These are phyloP conservation scores for Rhodosporidiobolus sp. DNA, from an alignment of 768 basidiomycete genomes.

Conservation along the genomic window DNA sequence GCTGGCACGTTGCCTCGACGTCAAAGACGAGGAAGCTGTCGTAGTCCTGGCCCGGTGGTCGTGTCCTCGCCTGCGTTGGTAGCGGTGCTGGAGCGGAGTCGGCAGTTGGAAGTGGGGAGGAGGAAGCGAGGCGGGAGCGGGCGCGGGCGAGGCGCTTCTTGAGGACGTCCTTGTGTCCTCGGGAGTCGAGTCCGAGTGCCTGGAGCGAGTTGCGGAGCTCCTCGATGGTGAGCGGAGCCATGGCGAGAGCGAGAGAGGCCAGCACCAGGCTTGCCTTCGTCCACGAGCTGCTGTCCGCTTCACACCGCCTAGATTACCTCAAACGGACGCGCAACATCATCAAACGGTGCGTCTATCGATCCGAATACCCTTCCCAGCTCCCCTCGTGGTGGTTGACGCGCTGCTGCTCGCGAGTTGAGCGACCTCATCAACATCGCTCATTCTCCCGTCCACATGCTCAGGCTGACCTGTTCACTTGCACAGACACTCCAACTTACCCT, in stretches of 20 bases:
- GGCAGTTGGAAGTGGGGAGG: not conserved
- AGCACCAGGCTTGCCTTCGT: no score
- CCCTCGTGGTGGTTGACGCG: not conserved
- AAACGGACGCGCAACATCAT: not conserved
- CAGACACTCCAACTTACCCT: not conserved
- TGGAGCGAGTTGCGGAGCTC: slow-evolving; percentile 46
- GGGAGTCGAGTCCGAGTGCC: slow-evolving; percentile 46
- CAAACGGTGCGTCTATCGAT: not conserved
- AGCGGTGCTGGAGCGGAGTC: not conserved
- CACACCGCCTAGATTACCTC: no score
- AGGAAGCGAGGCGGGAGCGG: slow-evolving; percentile 7
- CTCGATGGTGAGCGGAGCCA: slow-evolving; percentile 34
- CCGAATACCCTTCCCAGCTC: not conserved
- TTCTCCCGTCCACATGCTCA: not conserved
- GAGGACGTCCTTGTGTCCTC: slow-evolving; percentile 51
- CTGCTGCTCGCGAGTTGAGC: not conserved
- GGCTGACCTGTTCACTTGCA: not conserved
- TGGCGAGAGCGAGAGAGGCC: not conserved
- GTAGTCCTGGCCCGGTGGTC: slow-evolving; percentile 47
- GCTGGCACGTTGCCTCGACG: slow-evolving; percentile 75
- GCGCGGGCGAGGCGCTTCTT: slow-evolving; percentile 44
- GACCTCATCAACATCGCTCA: not conserved
- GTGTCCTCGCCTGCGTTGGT: not conserved
- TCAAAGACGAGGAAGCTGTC: slow-evolving; percentile 84
- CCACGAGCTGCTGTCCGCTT: no score